Percentiles rank a stretch among this genome's conserved stretches.
Conservation (phyloP, 1,139 yeast genomes). For the Kurtzmaniella natalensis region DNA sequence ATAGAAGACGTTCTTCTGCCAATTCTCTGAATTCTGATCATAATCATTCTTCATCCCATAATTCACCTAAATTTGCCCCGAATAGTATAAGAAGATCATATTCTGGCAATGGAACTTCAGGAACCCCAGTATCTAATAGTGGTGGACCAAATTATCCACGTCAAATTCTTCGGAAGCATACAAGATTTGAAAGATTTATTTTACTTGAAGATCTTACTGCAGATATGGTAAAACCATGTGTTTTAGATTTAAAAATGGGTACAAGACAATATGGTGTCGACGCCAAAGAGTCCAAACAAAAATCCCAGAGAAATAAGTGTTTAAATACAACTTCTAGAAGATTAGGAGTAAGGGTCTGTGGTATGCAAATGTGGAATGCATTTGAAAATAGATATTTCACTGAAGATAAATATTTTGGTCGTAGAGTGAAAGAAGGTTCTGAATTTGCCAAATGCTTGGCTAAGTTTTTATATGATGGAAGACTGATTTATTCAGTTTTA, state of each 20-base stretch:
- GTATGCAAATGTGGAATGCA: slow-evolving; percentile 81
- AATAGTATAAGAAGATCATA: background rate
- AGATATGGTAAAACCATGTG: slow-evolving; percentile 82
- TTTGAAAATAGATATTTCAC: slow-evolving; percentile 47
- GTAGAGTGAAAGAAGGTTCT: slow-evolving; percentile 67
- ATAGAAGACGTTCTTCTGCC: slow-evolving; percentile 4
- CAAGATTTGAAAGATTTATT: slow-evolving; percentile 73
- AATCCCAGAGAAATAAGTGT: slow-evolving; percentile 82
- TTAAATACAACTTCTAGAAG: slow-evolving; percentile 70
- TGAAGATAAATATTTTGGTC: slow-evolving; percentile 89
- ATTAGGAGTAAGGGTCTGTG: slow-evolving; percentile 92
- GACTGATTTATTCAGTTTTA: slow-evolving; percentile 52
- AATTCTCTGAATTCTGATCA: slow-evolving; percentile 3
- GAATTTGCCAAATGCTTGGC: slow-evolving; percentile 73
- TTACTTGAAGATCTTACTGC: slow-evolving; percentile 88
- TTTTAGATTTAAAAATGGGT: slow-evolving; percentile 95
- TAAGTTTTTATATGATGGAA: slow-evolving; percentile 78
- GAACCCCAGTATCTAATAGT: slow-evolving; percentile 1
- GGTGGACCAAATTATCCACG: slow-evolving; percentile 2
- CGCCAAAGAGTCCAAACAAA: slow-evolving; percentile 67
- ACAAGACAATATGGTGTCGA: slow-evolving; percentile 98
- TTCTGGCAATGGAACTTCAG: slow-evolving; percentile 1
- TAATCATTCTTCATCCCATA: background rate
- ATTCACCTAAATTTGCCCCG: slow-evolving; percentile 3
- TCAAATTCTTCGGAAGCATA: slow-evolving; percentile 32